Evolutionary conservation across 2,329 filamentous ascomycete species (phyloP).

Genomic region (Fusarium redolens): DNA sequence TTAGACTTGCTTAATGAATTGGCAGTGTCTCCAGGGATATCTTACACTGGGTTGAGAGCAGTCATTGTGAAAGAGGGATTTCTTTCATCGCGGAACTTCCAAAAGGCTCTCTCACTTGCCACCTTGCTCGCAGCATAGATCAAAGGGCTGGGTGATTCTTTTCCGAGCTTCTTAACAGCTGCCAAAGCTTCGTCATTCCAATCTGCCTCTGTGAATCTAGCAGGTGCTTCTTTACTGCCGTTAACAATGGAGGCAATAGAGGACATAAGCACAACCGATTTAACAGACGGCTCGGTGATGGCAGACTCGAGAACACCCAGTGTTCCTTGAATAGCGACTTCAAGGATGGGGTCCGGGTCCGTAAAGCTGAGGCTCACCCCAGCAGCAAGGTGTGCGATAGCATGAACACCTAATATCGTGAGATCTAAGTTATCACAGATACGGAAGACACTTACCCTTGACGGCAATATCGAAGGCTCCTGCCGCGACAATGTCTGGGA

Average conservation of each 20-base stretch:
- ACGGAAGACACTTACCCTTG: slow-evolving; percentile 32
- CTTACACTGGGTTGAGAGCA: slow-evolving; percentile 41
- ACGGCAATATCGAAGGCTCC: slow-evolving; percentile 53
- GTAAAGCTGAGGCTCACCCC: slow-evolving; percentile 36
- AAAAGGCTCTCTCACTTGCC: slow-evolving; percentile 39
- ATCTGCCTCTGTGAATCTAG: slow-evolving; percentile 38
- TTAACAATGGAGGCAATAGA: slow-evolving; percentile 34
- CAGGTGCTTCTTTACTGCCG: slow-evolving; percentile 2
- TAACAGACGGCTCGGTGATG: slow-evolving; percentile 34
- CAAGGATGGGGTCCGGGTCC: slow-evolving; percentile 36
- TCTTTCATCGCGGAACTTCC: slow-evolving; percentile 38
- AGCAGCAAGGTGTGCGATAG: slow-evolving; percentile 38
- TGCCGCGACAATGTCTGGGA: slow-evolving; percentile 49
- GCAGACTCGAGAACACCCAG: slow-evolving; percentile 37
- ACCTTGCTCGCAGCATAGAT: slow-evolving; percentile 42
- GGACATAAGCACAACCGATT: slow-evolving; percentile 42
- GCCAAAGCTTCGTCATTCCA: slow-evolving; percentile 38
- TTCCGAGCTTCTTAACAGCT: slow-evolving; percentile 35
- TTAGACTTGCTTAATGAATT: neutral
- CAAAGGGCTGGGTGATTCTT: slow-evolving; percentile 25
- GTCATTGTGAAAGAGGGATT: slow-evolving; percentile 38
- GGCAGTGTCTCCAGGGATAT: neutral
- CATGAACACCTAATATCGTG: slow-evolving; percentile 31
- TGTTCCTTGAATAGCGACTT: slow-evolving; percentile 36
- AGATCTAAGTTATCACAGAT: neutral